These are phyloP conservation scores for Backusella liffmaniae DNA, from an alignment of 192 early-diverging fungal species.

Conservation along the genomic window DNA sequence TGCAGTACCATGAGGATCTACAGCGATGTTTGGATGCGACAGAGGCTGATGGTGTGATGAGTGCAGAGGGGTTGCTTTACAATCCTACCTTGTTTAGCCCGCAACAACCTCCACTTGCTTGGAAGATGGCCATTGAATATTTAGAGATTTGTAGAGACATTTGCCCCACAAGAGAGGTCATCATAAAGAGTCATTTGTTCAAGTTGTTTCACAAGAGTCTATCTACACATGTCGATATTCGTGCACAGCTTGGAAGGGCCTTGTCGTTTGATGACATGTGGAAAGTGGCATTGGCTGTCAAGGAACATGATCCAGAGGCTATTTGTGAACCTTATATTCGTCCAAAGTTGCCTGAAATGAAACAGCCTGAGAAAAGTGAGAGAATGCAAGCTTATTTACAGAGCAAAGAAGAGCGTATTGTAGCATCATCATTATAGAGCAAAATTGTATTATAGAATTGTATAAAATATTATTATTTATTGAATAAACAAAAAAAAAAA, in stretches of 20 bases:
- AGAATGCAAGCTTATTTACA: conserved; percentile 7
- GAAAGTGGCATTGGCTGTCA: conserved; percentile 56
- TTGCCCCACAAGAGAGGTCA: conserved; percentile 61
- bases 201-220: conserved; percentile 84
- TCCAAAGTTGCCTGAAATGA: neutral
- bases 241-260: conserved; percentile 65
- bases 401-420: neutral
- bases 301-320: conserved; percentile 29
- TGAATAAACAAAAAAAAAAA: neutral
- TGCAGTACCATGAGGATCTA: conserved; percentile 90
- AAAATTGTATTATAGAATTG: neutral
- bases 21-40: conserved; percentile 80
- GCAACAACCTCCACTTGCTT: conserved; percentile 55
- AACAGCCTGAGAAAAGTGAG: neutral
- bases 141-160: conserved; percentile 71
- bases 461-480: neutral
- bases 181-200: conserved; percentile 88
- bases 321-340: conserved; percentile 3
- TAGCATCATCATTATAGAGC: neutral
- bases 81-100: conserved; percentile 88
- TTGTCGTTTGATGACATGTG: conserved; percentile 58
- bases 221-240: conserved; percentile 75
- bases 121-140: conserved; percentile 88
- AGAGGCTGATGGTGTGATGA: conserved; percentile 93
- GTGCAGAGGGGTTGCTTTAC: conserved; percentile 81